Base-by-base conservation (phyloP, 129 eudicot species). In the Pittosporum tobira region DNA sequence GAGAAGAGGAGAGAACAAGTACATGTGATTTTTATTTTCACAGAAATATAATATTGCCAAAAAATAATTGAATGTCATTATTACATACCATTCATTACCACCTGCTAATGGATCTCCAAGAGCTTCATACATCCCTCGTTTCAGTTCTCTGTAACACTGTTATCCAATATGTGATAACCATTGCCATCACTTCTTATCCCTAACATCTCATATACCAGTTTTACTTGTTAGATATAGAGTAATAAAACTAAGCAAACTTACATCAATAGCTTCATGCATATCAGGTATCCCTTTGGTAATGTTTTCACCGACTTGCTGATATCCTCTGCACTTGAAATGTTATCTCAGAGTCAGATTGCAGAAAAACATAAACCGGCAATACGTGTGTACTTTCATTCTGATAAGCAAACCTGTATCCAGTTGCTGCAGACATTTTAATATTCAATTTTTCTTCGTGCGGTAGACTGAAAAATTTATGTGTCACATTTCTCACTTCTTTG, bases 241-340 rank as follows among this genome's bases (percentile, higher is more conserved):
- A n/a, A n/a, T n/a, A n/a, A 51, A 56, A 44, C 37, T 23, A 60
- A 71, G 62, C 20, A 51, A 54, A 47, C 94, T 68, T 83, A 86
- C 98, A 67, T 91, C 98, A 64, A 91, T 81, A 18, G 98, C 98
- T 69, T 91, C 95, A 18, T 91, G 98, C 76, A 47, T 83, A 64
- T 91, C 95, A 57, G 95, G 98, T 28, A 77, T 57, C 42, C 98
- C 95, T 77, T 86, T 83, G 57, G 98, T 91, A 73, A 90, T 54
- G 45, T 91, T 91, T 61, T 83, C 83, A 19, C 98, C 94, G 49
- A 91, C 69, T 38, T 71, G 73, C 62, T 91, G 95, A 71, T 91
- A 91, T 54, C 98, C 98, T 65, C 95, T 91, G 87, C 78, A 73
- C 38, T 38, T 61, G 25, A 43, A 37, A 56, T 44, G 21, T 54